Base-by-base conservation (phyloP, 2,329 filamentous ascomycete genomes). In the Epichloe sibirici region DNA sequence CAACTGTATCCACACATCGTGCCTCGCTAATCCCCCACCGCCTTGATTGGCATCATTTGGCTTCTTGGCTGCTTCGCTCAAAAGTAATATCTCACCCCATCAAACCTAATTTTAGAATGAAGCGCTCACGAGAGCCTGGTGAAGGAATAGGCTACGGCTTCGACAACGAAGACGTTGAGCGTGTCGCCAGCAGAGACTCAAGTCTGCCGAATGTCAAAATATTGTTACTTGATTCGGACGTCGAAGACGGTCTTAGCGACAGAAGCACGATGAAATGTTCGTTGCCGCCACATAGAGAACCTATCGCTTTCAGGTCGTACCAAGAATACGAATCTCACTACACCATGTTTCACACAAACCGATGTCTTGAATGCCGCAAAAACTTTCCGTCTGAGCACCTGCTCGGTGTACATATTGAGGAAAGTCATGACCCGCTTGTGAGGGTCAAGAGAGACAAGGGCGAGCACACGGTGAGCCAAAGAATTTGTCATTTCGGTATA, bases 271-370 rank as follows among this genome's bases (percentile, higher is more conserved):
- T 96, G 80, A 81, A 75, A 68, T 97, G 91, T 71, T 81, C 79
- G 21, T 74, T 97, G 23, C 88, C 90, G 51, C 88, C 88, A 46
- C 90, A 96, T 69, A 76, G 73, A 58, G 78, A 85, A 55, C 74
- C 81, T 2, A 63, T 93, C 51, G 73, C 75, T 4, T 97, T 98
- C 67, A 65, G 72, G 25, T 82, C 83, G 0, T 90, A 89, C 63
- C 77, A 82, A 54, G 87, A 90, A 15, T 96, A 94, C 68, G 90
- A 96, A 65, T 71, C 84, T 8, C 93, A 98, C 66, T 96, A 96
- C 70, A 77, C 74, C 58, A 83, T 88, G 63, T 74, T 78, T 23
- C 93, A 97, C 67, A 79, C 82, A 55, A 90, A 96, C 66, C 81
- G 91, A 44, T 98, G 93, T 65, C 73, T 83, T 9, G 85, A 90